Conservation (phyloP, 257 asterid species). For the Penstemon barbatus region DNA sequence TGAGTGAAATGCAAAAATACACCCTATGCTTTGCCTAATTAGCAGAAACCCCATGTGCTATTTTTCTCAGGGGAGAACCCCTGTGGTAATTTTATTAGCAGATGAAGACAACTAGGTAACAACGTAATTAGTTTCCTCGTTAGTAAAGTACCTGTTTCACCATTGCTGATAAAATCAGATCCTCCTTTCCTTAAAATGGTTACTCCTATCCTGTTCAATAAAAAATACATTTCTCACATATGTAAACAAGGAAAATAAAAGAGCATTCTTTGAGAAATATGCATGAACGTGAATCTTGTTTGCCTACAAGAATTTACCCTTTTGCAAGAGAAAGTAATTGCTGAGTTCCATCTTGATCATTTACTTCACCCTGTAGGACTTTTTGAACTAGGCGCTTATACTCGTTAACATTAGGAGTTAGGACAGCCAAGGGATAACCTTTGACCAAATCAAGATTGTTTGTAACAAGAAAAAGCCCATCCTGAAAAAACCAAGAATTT, state of each 20-base stretch:
- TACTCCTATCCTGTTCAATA: constrained; percentile 64
- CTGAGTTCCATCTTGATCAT: constrained; percentile 60
- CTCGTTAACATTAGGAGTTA: too few relatives aligned
- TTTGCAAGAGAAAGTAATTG: constrained; percentile 79
- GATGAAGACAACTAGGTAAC: too few relatives aligned
- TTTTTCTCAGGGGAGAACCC: too few relatives aligned
- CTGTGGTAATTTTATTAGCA: too few relatives aligned
- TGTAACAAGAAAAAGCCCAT: constrained; percentile 90
- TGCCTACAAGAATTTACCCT: constrained; percentile 44
- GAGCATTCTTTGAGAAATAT: neutral
- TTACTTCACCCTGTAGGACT: constrained; percentile 70
- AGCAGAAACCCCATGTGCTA: too few relatives aligned
- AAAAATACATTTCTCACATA: neutral
- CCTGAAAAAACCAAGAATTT: constrained; percentile 47
- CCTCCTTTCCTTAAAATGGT: constrained; percentile 83
- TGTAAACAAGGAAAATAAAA: too few relatives aligned
- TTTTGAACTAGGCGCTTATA: constrained; percentile 86
- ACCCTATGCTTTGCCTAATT: too few relatives aligned
- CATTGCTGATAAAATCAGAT: constrained; percentile 75
- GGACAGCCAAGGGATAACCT: too few relatives aligned
- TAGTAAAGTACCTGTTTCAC: constrained; percentile 63
- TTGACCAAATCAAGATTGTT: constrained; percentile 72
- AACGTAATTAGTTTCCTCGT: neutral
- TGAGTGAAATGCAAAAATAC: too few relatives aligned
- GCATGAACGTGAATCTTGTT: neutral